Evolutionary conservation across 768 basidiomycete genomes (phyloP).

Genomic region (Dacryopinax spathularia): DNA sequence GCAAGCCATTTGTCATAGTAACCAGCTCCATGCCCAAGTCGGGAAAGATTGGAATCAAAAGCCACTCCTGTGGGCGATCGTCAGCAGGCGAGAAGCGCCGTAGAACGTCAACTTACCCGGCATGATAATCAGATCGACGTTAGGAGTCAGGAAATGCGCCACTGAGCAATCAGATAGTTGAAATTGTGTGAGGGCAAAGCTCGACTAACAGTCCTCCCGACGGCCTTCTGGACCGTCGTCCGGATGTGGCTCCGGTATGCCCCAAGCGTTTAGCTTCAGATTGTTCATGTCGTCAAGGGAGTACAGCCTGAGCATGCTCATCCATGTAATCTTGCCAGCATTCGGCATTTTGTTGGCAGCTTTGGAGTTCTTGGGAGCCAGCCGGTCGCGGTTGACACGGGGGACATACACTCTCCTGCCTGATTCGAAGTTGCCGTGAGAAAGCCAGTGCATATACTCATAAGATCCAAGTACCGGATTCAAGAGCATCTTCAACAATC

Average conservation of each 20-base stretch:
- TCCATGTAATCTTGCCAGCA: background rate
- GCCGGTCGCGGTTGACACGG: background rate
- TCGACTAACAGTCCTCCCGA: background rate
- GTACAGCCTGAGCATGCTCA: conserved; percentile 1
- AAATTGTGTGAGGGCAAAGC: background rate
- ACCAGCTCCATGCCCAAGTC: background rate
- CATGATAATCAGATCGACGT: background rate
- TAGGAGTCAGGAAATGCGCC: no score
- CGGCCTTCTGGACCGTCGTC: background rate
- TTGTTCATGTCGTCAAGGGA: background rate
- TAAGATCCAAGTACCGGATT: background rate
- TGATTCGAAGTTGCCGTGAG: background rate
- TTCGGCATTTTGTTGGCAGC: background rate
- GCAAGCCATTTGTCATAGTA: background rate
- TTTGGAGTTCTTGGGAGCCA: background rate
- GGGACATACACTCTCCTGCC: background rate
- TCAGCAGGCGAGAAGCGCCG: background rate
- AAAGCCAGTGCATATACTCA: background rate
- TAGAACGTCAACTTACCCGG: background rate
- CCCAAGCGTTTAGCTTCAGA: background rate
- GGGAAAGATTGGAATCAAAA: background rate
- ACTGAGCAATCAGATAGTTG: background rate
- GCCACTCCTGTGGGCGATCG: background rate
- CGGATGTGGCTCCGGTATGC: background rate
- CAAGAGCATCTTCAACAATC: background rate